Percentiles rank a stretch among this genome's conserved stretches.
phyloP scores from a whole-genome alignment of 2,329 filamentous ascomycete species.

The Eutypella sp. region DNA sequence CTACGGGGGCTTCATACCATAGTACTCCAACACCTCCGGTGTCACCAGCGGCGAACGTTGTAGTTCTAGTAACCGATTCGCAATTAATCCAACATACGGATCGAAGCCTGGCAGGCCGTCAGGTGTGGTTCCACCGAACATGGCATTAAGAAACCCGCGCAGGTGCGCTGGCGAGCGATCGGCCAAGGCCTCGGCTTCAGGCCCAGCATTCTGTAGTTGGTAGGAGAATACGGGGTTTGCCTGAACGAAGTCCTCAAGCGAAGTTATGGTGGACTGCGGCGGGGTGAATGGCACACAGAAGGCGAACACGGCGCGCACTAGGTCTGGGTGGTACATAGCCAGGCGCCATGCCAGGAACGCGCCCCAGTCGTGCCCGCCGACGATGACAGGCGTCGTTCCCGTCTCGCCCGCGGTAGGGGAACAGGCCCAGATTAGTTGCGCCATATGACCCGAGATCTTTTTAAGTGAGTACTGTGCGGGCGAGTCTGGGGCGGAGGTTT shows the following conservation, averaged over 20 bases:
- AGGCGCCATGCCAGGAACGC: constrained; percentile 59
- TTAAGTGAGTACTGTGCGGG: constrained; percentile 49
- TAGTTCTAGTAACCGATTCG: constrained; percentile 29
- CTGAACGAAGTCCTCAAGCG: constrained; percentile 44
- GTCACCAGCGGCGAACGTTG: constrained; percentile 45
- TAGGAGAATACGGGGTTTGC: constrained; percentile 58
- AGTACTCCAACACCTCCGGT: constrained; percentile 60
- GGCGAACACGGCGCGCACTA: constrained; percentile 59
- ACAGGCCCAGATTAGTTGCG: constrained; percentile 50
- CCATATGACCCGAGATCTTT: constrained; percentile 55
- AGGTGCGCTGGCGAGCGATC: constrained; percentile 41
- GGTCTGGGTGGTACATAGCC: constrained; percentile 56
- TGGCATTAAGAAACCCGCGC: constrained; percentile 51
- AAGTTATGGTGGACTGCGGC: constrained; percentile 40
- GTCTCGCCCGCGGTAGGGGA: too few species aligned
- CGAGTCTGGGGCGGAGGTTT: constrained; percentile 34
- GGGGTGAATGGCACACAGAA: constrained; percentile 59
- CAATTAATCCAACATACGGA: constrained; percentile 46
- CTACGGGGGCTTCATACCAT: too few species aligned
- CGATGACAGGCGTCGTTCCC: constrained; percentile 52
- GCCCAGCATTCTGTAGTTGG: constrained; percentile 58
- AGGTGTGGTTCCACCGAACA: constrained; percentile 53
- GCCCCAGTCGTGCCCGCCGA: constrained; percentile 72
- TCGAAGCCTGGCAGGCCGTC: constrained; percentile 47
- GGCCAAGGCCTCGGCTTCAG: constrained; percentile 46